Evolutionary conservation across 2,329 filamentous ascomycete species (phyloP).

Genomic region (Colletotrichum costaricense): DNA sequence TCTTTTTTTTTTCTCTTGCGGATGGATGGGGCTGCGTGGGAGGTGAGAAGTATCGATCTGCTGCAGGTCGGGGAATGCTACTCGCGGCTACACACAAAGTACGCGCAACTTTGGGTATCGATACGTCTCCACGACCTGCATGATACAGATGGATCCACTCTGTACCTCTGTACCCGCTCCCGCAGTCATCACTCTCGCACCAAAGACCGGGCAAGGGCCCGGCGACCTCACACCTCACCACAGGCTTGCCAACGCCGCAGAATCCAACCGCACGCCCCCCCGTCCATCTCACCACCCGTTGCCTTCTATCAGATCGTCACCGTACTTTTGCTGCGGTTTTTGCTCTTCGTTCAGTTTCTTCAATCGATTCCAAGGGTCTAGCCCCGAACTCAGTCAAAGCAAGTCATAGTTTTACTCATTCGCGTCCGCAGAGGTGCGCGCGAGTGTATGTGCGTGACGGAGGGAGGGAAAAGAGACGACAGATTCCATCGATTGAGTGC

Average conservation of each 20-base stretch:
- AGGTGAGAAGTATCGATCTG: conserved; percentile 29
- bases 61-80: conserved; percentile 25
- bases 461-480: neutral
- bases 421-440: neutral
- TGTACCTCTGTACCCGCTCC: conserved; percentile 33
- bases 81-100: neutral
- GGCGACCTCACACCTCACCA: conserved; percentile 34
- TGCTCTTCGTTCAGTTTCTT: neutral
- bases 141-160: conserved; percentile 27
- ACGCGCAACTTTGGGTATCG: neutral
- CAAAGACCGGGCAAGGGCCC: conserved; percentile 18
- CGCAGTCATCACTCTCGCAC: conserved; percentile 34
- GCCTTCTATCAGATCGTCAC: conserved; percentile 33
- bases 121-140: conserved; percentile 31
- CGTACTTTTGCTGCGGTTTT: conserved; percentile 1
- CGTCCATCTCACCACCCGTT: conserved; percentile 28
- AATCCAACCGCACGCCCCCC: conserved; percentile 34
- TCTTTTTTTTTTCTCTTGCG: conserved; percentile 5
- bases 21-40: conserved; percentile 30
- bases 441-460: neutral
- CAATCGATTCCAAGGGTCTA: neutral
- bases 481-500: neutral
- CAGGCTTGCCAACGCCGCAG: conserved; percentile 33
- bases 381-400: conserved; percentile 6
- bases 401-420: neutral